phyloP scores from a whole-genome alignment of 768 basidiomycete genomes.

The Naematelia encephala region DNA sequence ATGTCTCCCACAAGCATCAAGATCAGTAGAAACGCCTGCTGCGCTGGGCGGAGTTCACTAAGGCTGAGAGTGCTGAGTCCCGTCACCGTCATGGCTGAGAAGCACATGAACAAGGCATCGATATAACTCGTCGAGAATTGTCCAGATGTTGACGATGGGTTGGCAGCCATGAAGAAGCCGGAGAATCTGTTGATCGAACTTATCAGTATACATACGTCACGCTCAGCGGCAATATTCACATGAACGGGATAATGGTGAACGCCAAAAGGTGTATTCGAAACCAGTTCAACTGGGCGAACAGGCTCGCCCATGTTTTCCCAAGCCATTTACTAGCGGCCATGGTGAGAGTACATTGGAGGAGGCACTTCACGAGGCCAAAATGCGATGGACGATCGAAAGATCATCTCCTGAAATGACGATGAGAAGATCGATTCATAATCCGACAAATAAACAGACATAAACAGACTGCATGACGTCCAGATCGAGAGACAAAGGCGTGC shows the following conservation, averaged over 20 bases:
- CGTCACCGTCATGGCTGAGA: slow-evolving; percentile 18
- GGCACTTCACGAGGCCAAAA: not conserved
- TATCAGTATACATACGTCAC: not conserved
- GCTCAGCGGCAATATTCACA: not conserved
- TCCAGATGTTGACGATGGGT: slow-evolving; percentile 3
- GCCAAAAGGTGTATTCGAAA: slow-evolving; percentile 13
- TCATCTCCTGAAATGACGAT: too few relatives aligned
- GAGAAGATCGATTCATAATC: too few relatives aligned
- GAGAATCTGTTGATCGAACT: slow-evolving; percentile 5
- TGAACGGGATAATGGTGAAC: slow-evolving; percentile 18
- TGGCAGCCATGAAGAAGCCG: slow-evolving; percentile 24
- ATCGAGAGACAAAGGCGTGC: too few relatives aligned
- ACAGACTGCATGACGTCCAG: too few relatives aligned
- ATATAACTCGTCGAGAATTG: slow-evolving; percentile 13
- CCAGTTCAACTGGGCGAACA: slow-evolving; percentile 6
- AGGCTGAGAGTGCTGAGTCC: slow-evolving; percentile 11
- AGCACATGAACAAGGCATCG: slow-evolving; percentile 22
- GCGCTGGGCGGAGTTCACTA: slow-evolving; percentile 15
- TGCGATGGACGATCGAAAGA: too few relatives aligned
- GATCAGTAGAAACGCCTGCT: slow-evolving; percentile 23
- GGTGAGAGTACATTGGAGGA: not conserved
- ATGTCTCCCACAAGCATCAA: slow-evolving; percentile 16
- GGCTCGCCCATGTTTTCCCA: not conserved
- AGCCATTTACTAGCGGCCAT: not conserved
- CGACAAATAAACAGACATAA: too few relatives aligned